phyloP scores from a whole-genome alignment of 148 eudicot genomes.

The Polygonum aviculare region DNA sequence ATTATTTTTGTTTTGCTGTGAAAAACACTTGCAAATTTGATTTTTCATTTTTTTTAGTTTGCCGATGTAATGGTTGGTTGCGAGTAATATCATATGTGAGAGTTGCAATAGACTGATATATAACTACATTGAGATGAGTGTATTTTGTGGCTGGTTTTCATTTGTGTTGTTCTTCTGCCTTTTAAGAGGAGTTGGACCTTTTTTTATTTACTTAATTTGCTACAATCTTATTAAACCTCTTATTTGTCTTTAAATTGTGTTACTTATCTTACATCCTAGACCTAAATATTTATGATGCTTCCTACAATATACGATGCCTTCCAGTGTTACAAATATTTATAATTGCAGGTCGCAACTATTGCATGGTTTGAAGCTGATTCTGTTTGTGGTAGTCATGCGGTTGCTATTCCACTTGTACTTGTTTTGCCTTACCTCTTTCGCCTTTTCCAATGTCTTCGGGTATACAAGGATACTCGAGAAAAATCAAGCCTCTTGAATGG shows the following conservation, averaged over 20 bases:
- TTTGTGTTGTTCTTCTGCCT: background rate
- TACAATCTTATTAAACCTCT: background rate
- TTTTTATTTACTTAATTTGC: background rate
- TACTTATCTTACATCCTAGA: background rate
- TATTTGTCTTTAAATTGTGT: background rate
- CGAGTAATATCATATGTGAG: background rate
- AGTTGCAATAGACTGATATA: background rate
- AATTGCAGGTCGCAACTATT: conserved; percentile 86
- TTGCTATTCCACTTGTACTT: conserved; percentile 83
- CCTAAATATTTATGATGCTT: background rate
- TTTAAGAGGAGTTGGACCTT: background rate
- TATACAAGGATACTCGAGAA: conserved; percentile 86
- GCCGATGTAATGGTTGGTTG: background rate
- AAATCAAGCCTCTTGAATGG: conserved; percentile 81
- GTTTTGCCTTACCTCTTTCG: conserved; percentile 94
- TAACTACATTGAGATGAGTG: background rate
- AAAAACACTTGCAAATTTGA: too few relatives aligned
- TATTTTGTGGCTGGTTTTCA: background rate
- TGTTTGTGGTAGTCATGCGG: conserved; percentile 97
- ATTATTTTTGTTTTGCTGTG: too few relatives aligned
- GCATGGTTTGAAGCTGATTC: conserved; percentile 99
- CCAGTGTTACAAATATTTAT: conserved; percentile 7
- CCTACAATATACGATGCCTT: background rate
- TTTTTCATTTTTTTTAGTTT: too few relatives aligned
- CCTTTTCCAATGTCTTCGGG: conserved; percentile 88